Evolutionary conservation across 2,329 filamentous ascomycete genomes (phyloP), one percentile per base, ranked within the genome.

Genomic region (Penicillium sp.): DNA sequence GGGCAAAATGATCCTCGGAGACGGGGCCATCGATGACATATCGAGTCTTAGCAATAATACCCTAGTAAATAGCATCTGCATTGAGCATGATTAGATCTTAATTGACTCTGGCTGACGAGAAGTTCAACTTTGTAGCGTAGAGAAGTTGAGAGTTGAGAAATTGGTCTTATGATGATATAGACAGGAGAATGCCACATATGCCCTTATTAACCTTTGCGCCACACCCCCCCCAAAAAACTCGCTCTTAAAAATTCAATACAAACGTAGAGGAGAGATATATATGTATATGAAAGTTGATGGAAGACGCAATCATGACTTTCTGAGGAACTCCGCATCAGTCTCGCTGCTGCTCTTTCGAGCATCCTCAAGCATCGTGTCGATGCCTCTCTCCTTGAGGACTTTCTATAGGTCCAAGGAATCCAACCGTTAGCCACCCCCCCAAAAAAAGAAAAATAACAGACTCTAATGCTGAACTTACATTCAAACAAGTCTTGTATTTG

Each of bases 311-410:
- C 52, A 65, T 30, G 61, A 59, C 32, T 63, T 69, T 42, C 66
- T 74, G 77, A 89, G 78, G 64, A 89, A 83, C 59, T 88, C 79
- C 9, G 84, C 78, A 69, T 97, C 93, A 56, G 90, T 94, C 61
- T 97, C 94, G 65, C 86, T 90, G 64, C 90, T 92, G 67, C 92
- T 90, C 61, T 94, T 91, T 54, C 92, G 82, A 15, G 93, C 93
- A 64, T 97, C 94, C 7, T 92, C 90, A 9, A 99, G 78, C 80
- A 97, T 89, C 64, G 88, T 90, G 72, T 97, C 91, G 68, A 99
- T 96, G 51, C 94, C 94, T 64, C 89, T 84, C 50, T 91, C 86
- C 73, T 94, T 95, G 43, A 99, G 79, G 3, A 88, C 91, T 76
- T 85, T 87, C 92, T 97, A 60, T 33, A 27, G 1, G 12, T 7